Evolutionary conservation across 2,329 filamentous ascomycete species (phyloP), one percentile per base, ranked within the genome.

Genomic region (Botryosphaeria dothidea): DNA sequence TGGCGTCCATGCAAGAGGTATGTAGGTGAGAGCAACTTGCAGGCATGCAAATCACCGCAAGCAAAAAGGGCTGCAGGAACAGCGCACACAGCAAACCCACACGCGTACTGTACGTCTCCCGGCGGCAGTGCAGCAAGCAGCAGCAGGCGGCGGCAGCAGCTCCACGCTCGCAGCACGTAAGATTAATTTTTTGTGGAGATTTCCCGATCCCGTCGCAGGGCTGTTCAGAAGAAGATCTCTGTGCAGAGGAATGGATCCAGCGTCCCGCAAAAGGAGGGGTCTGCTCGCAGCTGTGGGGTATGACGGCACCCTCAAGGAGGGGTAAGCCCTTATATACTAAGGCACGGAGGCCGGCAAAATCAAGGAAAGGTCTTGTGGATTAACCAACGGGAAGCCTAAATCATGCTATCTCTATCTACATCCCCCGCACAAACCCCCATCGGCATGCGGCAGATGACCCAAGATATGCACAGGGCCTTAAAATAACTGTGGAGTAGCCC

Each of bases 1-100:
- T 65, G 13, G 66, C 66, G 66, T 69, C 68, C 68, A 70, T 73
- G 66, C 67, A 67, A 66, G 45, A 52, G 21, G 27, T 52, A 52
- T 56, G 52, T 56, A 56, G 21, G 52, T 48, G 9, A 23, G 45
- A 48, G 19, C 7, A 23, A 17, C 21, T 25, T 25, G 15, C 23
- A 29, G 46, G 31, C 7, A 34, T 34, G 31, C 31, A 34, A 34
- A 11, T 34, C 7, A 8, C 31, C 31, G 13, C 31, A 34, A 6
- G 31, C 31, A 11, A 11, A 6, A 34, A 11, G 7, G 13, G 25
- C 25, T 49, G 46, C 46, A 25, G 46, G 46, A 41, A 41, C 38
- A 41, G 38, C 38, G 38, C 38, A 41, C 38, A 13, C 38, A n/a
- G 38, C 38, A 41, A n/a, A n/a, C 38, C 31, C 31, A 34, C 31